phyloP scores from a whole-genome alignment of 768 basidiomycete species.

The Kwoniella europaea region DNA sequence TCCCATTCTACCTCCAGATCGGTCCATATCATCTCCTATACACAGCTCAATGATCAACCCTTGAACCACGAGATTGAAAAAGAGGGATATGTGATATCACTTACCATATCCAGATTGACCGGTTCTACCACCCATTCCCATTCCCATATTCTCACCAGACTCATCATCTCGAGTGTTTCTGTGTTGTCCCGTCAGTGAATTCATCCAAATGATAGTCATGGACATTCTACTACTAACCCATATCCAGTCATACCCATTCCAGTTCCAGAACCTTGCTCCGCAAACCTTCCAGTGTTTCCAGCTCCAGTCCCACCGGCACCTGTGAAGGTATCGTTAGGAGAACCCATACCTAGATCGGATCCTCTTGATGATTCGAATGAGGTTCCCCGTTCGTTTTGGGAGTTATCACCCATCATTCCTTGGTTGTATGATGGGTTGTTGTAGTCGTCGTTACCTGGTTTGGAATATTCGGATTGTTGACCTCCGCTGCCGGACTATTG shows the following conservation, averaged over 20 bases:
- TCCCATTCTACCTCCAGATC: neutral
- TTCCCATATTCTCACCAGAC: constrained; percentile 5
- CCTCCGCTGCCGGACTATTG: neutral
- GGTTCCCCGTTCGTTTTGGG: neutral
- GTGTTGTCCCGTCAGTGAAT: neutral
- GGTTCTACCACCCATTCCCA: constrained; percentile 1
- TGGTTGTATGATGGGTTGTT: constrained; percentile 3
- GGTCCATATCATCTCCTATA: constrained; percentile 1
- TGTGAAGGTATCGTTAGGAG: neutral
- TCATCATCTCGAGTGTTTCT: neutral
- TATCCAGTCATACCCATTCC: constrained; percentile 9
- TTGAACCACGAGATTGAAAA: too few relatives aligned
- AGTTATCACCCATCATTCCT: constrained; percentile 1
- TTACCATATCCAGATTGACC: constrained; percentile 13
- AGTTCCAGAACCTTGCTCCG: neutral
- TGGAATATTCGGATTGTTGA: constrained; percentile 3
- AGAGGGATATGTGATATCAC: neutral
- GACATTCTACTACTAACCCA: neutral
- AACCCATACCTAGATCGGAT: constrained; percentile 12
- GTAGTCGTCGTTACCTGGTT: constrained; percentile 10
- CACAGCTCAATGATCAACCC: neutral
- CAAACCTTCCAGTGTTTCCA: neutral
- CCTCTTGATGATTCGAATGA: constrained; percentile 12
- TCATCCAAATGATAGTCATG: neutral
- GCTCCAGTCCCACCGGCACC: neutral